Percentiles rank a stretch among this genome's conserved stretches.
phyloP scores from a whole-genome alignment of 75 land plant species.

The Picea sitchensis region DNA sequence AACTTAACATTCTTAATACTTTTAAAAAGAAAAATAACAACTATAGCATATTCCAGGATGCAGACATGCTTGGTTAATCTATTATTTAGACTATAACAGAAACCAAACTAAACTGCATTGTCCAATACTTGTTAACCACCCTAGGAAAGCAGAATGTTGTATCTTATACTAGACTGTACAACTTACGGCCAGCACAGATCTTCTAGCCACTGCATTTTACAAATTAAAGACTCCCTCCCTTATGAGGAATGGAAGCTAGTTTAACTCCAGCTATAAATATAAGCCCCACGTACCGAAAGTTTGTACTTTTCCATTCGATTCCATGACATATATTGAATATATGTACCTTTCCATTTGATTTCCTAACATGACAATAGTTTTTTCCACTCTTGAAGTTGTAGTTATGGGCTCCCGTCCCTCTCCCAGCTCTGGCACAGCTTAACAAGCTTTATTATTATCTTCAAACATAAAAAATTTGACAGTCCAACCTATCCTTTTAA shows the following conservation, averaged over 20 bases:
- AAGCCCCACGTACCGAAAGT: neutral
- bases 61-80: neutral
- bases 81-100: neutral
- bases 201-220: conserved; percentile 3
- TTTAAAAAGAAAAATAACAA: neutral
- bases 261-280: neutral
- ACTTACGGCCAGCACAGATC: neutral
- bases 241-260: neutral
- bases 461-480: too few species aligned
- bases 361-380: neutral
- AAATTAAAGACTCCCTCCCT: neutral
- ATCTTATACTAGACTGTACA: conserved; percentile 5
- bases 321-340: neutral
- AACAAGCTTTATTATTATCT: too few species aligned
- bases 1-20: neutral
- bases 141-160: neutral
- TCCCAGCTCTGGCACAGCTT: neutral
- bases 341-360: conserved; percentile 7
- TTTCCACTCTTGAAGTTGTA: neutral
- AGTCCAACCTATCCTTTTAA: conserved; percentile 2
- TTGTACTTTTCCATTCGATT: conserved; percentile 6
- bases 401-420: conserved; percentile 4
- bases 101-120: neutral
- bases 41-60: neutral
- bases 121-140: neutral